A percentile compares a stretch with the other conserved stretches of the same genome.
Conservation (phyloP, 768 basidiomycete species). For the Serendipita sp. region DNA sequence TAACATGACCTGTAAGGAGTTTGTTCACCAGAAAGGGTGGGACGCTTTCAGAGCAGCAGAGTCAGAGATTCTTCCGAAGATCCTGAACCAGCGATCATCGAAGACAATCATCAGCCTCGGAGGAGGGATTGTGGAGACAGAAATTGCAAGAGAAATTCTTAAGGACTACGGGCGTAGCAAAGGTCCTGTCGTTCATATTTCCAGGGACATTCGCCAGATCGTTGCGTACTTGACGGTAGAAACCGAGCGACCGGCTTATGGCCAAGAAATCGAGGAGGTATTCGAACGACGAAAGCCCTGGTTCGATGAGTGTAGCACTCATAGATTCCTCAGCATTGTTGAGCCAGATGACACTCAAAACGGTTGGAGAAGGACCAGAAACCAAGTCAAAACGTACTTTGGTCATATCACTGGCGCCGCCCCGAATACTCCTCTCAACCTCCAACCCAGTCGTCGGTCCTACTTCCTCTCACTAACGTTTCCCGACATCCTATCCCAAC, state of each 20-base stretch:
- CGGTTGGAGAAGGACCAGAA: background rate
- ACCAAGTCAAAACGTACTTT: slow-evolving; percentile 74
- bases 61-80: slow-evolving; percentile 44
- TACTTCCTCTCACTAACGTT: slow-evolving; percentile 90
- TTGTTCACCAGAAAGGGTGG: slow-evolving; percentile 77
- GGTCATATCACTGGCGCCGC: slow-evolving; percentile 59
- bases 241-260: slow-evolving; percentile 69
- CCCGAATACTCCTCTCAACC: slow-evolving; percentile 45
- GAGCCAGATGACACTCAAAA: slow-evolving; percentile 18
- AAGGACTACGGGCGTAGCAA: slow-evolving; percentile 40
- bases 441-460: slow-evolving; percentile 42
- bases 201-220: slow-evolving; percentile 65
- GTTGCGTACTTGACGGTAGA: slow-evolving; percentile 65
- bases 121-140: slow-evolving; percentile 85
- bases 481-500: slow-evolving; percentile 62
- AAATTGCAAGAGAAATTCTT: slow-evolving; percentile 54
- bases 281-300: slow-evolving; percentile 70
- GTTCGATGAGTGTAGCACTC: slow-evolving; percentile 66
- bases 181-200: slow-evolving; percentile 73
- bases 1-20: slow-evolving; percentile 47
- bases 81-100: slow-evolving; percentile 38
- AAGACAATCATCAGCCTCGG: slow-evolving; percentile 78
- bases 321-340: slow-evolving; percentile 58
- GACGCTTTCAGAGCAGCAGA: slow-evolving; percentile 75
- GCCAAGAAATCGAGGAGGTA: slow-evolving; percentile 72